A percentile compares a stretch with the other conserved stretches of the same genome.
These are phyloP conservation scores for Buddleja alternifolia DNA, from an alignment of 257 asterid species.

Conservation along the genomic window DNA sequence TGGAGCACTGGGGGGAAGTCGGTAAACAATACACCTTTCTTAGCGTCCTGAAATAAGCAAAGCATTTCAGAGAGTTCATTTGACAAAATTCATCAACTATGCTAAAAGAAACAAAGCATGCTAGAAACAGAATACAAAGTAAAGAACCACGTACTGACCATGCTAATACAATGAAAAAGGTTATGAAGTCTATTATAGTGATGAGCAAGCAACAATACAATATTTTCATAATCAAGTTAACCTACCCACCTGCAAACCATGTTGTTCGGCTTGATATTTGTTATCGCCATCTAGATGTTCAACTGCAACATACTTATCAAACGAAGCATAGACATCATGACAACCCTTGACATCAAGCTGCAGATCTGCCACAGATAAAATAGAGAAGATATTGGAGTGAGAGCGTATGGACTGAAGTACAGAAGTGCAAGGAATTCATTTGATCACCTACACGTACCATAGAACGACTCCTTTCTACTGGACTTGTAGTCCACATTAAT, in stretches of 20 bases:
- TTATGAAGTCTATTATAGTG: too few relatives aligned
- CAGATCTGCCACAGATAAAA: constrained; percentile 48
- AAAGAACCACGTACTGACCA: not conserved
- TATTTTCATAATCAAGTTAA: not conserved
- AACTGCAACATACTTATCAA: constrained; percentile 69
- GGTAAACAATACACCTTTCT: constrained; percentile 63
- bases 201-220: too few relatives aligned
- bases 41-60: constrained; percentile 56
- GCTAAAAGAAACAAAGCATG: not conserved
- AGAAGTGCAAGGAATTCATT: not conserved
- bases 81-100: not conserved
- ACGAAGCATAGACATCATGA: constrained; percentile 63
- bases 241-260: constrained; percentile 61
- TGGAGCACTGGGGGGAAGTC: constrained; percentile 76
- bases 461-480: constrained; percentile 63
- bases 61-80: not conserved
- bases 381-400: not conserved
- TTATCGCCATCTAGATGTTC: constrained; percentile 73
- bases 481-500: constrained; percentile 73
- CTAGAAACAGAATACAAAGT: not conserved
- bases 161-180: not conserved
- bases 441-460: constrained; percentile 41
- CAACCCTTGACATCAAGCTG: constrained; percentile 76
- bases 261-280: constrained; percentile 68
- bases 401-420: constrained; percentile 15